Conservation (phyloP, 805 yeast species). For the Candida multigemmis region DNA sequence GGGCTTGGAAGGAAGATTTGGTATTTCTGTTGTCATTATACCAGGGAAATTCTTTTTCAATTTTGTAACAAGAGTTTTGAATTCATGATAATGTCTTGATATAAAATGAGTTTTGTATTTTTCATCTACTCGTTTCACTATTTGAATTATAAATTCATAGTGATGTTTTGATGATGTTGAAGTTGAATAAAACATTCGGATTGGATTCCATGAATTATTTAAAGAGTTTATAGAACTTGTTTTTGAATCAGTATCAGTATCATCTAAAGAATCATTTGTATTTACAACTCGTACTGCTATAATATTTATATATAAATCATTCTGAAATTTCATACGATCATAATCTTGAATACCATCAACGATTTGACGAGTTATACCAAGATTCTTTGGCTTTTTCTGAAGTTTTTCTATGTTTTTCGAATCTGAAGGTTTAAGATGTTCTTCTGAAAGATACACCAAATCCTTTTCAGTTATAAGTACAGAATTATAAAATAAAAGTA, state of each 20-base stretch:
- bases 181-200: no score
- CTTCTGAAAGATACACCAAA: conserved; percentile 28
- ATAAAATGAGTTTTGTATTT: conserved; percentile 33
- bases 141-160: conserved; percentile 42
- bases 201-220: not conserved
- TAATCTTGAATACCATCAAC: conserved; percentile 5
- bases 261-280: not conserved
- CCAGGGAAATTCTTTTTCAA: conserved; percentile 61
- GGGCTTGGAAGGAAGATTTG: conserved; percentile 47
- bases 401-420: conserved; percentile 27
- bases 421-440: conserved; percentile 26
- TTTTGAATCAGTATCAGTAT: no score
- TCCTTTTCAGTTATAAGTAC: conserved; percentile 60
- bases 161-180: conserved; percentile 16
- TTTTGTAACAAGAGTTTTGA: conserved; percentile 45
- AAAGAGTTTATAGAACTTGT: no score
- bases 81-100: conserved; percentile 59
- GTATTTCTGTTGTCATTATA: conserved; percentile 39
- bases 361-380: not conserved
- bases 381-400: conserved; percentile 2
- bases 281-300: conserved; percentile 46
- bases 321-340: conserved; percentile 28
- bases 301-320: conserved; percentile 58
- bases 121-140: conserved; percentile 13
- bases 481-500: conserved; percentile 66